Evolutionary conservation across 2,329 filamentous ascomycete species (phyloP).

Genomic region (Colletotrichum abscissum): DNA sequence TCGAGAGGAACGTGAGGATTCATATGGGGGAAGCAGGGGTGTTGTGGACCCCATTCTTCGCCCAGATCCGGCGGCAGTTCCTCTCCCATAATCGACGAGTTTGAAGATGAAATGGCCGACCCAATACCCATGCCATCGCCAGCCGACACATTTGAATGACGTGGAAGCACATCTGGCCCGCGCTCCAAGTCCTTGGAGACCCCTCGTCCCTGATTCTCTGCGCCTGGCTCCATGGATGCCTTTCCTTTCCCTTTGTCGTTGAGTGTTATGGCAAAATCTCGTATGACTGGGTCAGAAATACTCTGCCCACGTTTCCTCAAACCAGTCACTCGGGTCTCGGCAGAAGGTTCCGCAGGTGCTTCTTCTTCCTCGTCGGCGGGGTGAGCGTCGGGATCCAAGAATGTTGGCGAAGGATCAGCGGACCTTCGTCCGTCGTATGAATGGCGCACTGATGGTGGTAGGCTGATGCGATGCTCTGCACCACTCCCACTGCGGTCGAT

Average conservation of each 20-base stretch:
- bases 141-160: slow-evolving; percentile 60
- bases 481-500: slow-evolving; percentile 56
- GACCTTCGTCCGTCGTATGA: slow-evolving; percentile 64
- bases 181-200: slow-evolving; percentile 67
- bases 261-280: slow-evolving; percentile 33
- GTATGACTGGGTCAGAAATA: slow-evolving; percentile 38
- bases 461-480: slow-evolving; percentile 61
- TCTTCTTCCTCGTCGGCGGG: slow-evolving; percentile 28
- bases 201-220: slow-evolving; percentile 47
- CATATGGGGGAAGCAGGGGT: slow-evolving; percentile 93
- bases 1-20: slow-evolving; percentile 89
- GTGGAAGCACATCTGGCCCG: slow-evolving; percentile 57
- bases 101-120: slow-evolving; percentile 65
- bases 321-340: slow-evolving; percentile 36
- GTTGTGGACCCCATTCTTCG: slow-evolving; percentile 90
- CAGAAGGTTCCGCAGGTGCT: slow-evolving; percentile 4
- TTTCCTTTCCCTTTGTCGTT: slow-evolving; percentile 65
- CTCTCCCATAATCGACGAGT: slow-evolving; percentile 72
- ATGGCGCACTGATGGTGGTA: slow-evolving; percentile 64
- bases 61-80: slow-evolving; percentile 75
- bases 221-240: slow-evolving; percentile 56
- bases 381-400: slow-evolving; percentile 35
- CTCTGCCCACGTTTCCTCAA: slow-evolving; percentile 45
- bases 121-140: slow-evolving; percentile 66
- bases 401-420: slow-evolving; percentile 45